A percentile compares a stretch with the other conserved stretches of the same genome.
These are phyloP conservation scores for Lathyrus oleraceus DNA, from an alignment of 306 rosid species.

Conservation along the genomic window DNA sequence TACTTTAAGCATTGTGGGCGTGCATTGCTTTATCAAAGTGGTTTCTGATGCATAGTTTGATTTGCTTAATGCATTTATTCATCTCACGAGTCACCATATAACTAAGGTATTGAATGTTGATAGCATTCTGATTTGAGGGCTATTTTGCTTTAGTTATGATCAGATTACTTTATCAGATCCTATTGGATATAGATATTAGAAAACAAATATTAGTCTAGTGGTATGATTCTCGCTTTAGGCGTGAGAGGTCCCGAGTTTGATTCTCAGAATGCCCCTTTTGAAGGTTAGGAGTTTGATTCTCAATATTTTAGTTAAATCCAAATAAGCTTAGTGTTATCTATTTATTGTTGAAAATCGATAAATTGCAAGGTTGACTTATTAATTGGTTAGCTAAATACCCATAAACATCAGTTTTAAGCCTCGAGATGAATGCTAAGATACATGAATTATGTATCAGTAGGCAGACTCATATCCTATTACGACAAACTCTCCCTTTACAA, in stretches of 20 bases:
- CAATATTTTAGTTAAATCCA: not conserved
- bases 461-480: not conserved
- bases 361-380: too few species aligned
- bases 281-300: not conserved
- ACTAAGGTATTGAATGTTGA: not conserved
- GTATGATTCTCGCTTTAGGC: conserved; percentile 16
- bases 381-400: too few species aligned
- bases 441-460: not conserved
- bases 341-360: too few species aligned
- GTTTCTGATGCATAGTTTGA: not conserved
- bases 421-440: not conserved
- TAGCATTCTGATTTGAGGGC: not conserved
- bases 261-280: too few species aligned
- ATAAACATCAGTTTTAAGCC: not conserved
- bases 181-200: not conserved
- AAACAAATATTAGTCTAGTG: conserved; percentile 2
- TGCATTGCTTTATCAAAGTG: not conserved
- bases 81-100: not conserved
- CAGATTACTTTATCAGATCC: not conserved
- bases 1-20: not conserved
- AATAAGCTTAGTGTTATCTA: not conserved
- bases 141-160: not conserved
- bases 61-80: not conserved
- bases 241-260: conserved; percentile 3
- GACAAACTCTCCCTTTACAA: conserved; percentile 3